A percentile compares a stretch with the other conserved stretches of the same genome.
Conservation (phyloP, 768 basidiomycete genomes). For the Xerocomus spinulosus region DNA sequence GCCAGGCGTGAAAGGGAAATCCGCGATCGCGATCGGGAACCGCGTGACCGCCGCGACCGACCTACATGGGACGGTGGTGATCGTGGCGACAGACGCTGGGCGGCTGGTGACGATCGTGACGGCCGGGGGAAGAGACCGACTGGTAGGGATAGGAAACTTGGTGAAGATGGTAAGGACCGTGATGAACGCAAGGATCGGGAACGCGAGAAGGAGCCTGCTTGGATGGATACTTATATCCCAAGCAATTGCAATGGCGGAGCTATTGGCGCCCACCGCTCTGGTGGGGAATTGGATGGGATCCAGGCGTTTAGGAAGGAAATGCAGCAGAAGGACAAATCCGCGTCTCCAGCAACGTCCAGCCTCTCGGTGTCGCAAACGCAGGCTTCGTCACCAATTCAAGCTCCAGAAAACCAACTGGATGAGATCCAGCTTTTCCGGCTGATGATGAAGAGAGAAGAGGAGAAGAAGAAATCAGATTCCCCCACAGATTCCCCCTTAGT, state of each 20-base stretch:
- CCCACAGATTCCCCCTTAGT: conserved; percentile 1
- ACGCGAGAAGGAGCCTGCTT: conserved; percentile 83
- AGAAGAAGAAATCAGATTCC: conserved; percentile 37
- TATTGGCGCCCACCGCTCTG: conserved; percentile 53
- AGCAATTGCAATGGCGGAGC: conserved; percentile 52
- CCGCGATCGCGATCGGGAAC: conserved; percentile 35
- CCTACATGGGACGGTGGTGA: conserved; percentile 48
- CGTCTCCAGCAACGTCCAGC: conserved; percentile 12
- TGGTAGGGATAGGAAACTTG: conserved; percentile 55
- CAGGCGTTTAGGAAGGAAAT: conserved; percentile 85
- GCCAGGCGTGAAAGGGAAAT: conserved; percentile 53
- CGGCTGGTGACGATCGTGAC: conserved; percentile 64
- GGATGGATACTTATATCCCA: conserved; percentile 89
- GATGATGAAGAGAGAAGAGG: conserved; percentile 76
- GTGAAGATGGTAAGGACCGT: conserved; percentile 45
- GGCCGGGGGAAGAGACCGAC: conserved; percentile 52
- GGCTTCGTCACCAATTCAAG: conserved; percentile 14
- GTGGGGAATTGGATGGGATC: conserved; percentile 76
- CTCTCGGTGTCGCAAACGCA: conserved; percentile 17
- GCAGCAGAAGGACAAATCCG: conserved; percentile 68
- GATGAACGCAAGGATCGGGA: conserved; percentile 49
- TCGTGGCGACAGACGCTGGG: conserved; percentile 50
- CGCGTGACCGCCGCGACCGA: conserved; percentile 43
- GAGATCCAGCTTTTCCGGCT: conserved; percentile 82
- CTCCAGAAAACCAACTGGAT: conserved; percentile 48